Evolutionary conservation across 192 early-diverging fungal species (phyloP).

Genomic region (Entomortierella parvispora): DNA sequence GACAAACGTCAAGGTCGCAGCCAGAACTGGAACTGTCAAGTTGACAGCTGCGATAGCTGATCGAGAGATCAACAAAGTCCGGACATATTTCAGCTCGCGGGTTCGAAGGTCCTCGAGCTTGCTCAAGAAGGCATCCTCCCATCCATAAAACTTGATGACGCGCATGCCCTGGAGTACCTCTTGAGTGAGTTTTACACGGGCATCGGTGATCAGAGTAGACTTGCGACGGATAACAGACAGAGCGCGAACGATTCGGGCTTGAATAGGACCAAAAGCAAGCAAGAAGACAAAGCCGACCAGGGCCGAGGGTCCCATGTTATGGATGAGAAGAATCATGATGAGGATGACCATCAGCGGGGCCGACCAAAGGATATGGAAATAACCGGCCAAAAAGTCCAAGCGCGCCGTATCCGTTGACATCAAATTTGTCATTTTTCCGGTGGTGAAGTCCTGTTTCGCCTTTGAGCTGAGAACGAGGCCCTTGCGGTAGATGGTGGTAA

Average conservation of each 20-base stretch:
- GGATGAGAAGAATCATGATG: slow-evolving; percentile 54
- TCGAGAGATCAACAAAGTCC: slow-evolving; percentile 42
- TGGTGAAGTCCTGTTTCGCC: slow-evolving; percentile 59
- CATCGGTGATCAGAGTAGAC: slow-evolving; percentile 69
- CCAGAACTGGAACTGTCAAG: slow-evolving; percentile 52
- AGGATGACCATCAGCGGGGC: slow-evolving; percentile 55
- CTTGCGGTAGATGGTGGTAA: slow-evolving; percentile 63
- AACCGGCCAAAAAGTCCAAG: slow-evolving; percentile 57
- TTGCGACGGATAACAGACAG: slow-evolving; percentile 52
- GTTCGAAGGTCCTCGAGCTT: slow-evolving; percentile 52
- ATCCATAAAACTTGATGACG: slow-evolving; percentile 81
- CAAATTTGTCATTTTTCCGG: slow-evolving; percentile 78
- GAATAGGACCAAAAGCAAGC: slow-evolving; percentile 50
- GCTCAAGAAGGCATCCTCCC: slow-evolving; percentile 63
- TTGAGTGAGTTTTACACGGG: slow-evolving; percentile 75
- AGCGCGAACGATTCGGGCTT: slow-evolving; percentile 35
- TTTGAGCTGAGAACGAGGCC: slow-evolving; percentile 58
- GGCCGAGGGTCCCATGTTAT: slow-evolving; percentile 68
- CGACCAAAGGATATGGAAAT: slow-evolving; percentile 60
- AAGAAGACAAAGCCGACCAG: slow-evolving; percentile 70
- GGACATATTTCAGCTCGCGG: slow-evolving; percentile 52
- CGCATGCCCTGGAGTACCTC: slow-evolving; percentile 78
- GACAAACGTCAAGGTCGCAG: slow-evolving; percentile 63
- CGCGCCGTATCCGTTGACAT: slow-evolving; percentile 72
- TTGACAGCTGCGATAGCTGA: slow-evolving; percentile 54